Evolutionary conservation across 257 asterid genomes (phyloP).

Genomic region (Solanum corneliomulleri): DNA sequence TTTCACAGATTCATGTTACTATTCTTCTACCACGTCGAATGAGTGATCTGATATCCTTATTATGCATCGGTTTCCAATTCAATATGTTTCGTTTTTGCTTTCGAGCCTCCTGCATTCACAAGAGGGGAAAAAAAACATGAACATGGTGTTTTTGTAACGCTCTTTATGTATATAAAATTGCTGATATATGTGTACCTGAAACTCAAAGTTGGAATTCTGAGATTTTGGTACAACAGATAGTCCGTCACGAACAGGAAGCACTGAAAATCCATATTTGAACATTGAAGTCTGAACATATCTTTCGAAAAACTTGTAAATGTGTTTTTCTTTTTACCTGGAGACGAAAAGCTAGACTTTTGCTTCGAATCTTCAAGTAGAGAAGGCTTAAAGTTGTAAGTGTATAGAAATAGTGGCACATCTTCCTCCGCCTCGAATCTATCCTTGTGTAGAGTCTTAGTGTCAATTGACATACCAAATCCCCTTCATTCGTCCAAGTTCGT

Average conservation of each 20-base stretch:
- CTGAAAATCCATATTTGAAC: constrained; percentile 7
- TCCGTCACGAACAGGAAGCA: constrained; percentile 28
- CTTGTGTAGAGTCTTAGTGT: neutral
- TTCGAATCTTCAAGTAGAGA: constrained; percentile 8
- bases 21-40: constrained; percentile 35
- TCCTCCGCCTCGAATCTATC: constrained; percentile 26
- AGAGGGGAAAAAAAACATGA: neutral
- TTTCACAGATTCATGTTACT: neutral
- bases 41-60: constrained; percentile 29
- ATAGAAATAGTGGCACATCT: constrained; percentile 32
- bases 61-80: constrained; percentile 32
- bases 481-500: neutral
- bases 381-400: constrained; percentile 20
- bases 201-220: constrained; percentile 28
- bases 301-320: neutral
- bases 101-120: constrained; percentile 20
- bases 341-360: constrained; percentile 1
- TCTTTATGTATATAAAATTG: neutral
- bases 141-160: neutral
- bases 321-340: constrained; percentile 10
- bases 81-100: constrained; percentile 29
- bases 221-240: constrained; percentile 22
- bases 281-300: neutral
- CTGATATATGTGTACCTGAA: constrained; percentile 25
- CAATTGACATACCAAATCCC: neutral